Evolutionary conservation across 1,284 basidiomycete species (phyloP).

Genomic region (Veloporphyrellus conicus): DNA sequence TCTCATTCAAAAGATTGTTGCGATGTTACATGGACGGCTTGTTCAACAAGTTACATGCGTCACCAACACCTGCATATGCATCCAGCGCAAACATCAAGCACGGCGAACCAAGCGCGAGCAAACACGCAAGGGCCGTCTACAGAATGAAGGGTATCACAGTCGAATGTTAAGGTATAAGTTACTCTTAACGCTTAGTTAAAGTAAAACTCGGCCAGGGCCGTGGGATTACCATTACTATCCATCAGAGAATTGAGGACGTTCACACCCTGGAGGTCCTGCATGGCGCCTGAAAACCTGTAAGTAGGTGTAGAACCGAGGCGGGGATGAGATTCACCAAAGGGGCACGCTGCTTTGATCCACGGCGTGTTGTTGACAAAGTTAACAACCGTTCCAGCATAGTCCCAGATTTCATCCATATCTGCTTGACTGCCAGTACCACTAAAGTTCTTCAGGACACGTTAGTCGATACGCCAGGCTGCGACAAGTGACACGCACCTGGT

Average conservation of each 20-base stretch:
- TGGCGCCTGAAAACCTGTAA: slow-evolving; percentile 43
- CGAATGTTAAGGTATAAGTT: slow-evolving; percentile 3
- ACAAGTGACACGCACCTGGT: slow-evolving; percentile 41
- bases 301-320: neutral
- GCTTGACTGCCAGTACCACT: slow-evolving; percentile 51
- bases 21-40: too few species aligned
- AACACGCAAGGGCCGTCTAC: slow-evolving; percentile 8
- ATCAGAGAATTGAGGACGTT: slow-evolving; percentile 59
- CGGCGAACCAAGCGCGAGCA: slow-evolving; percentile 8
- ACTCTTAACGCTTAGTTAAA: slow-evolving; percentile 10
- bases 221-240: slow-evolving; percentile 39
- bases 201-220: slow-evolving; percentile 42
- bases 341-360: slow-evolving; percentile 55
- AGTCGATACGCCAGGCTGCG: neutral
- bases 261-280: slow-evolving; percentile 64
- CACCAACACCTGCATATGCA: slow-evolving; percentile 23
- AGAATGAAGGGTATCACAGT: slow-evolving; percentile 25
- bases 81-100: slow-evolving; percentile 22
- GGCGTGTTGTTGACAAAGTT: slow-evolving; percentile 52
- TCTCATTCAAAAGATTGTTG: too few species aligned
- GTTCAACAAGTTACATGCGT: slow-evolving; percentile 28
- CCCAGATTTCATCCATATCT: slow-evolving; percentile 40
- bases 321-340: slow-evolving; percentile 51
- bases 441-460: slow-evolving; percentile 49
- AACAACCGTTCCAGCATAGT: slow-evolving; percentile 53